Percentiles rank a stretch among this genome's conserved stretches.
phyloP scores from a whole-genome alignment of 2,329 filamentous ascomycete genomes.

The Pseudopithomyces maydicus region DNA sequence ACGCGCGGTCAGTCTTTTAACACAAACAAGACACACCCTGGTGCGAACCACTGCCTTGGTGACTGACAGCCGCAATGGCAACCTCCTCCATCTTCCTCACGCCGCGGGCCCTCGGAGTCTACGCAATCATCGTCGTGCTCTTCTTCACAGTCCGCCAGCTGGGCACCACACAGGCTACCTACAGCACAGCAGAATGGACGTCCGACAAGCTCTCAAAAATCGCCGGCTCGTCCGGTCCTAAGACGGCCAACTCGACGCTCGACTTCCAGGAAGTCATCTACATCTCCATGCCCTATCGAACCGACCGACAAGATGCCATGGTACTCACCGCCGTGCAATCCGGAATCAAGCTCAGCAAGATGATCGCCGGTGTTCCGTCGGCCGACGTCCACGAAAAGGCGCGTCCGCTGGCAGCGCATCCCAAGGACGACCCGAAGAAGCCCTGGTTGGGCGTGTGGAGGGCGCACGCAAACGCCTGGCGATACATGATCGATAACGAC shows the following conservation, averaged over 20 bases:
- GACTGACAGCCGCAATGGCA: background rate
- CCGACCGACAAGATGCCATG: conserved; percentile 14
- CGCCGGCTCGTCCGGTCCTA: background rate
- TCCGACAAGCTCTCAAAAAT: background rate
- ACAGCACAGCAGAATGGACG: conserved; percentile 5
- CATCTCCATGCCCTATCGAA: conserved; percentile 13
- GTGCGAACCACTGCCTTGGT: too few relatives aligned
- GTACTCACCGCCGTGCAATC: conserved; percentile 10
- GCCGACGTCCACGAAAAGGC: conserved; percentile 8
- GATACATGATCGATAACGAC: conserved; percentile 17
- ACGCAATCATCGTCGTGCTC: conserved; percentile 3
- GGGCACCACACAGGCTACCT: conserved; percentile 1
- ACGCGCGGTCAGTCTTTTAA: too few relatives aligned
- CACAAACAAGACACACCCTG: too few relatives aligned
- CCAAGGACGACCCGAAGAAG: conserved; percentile 5
- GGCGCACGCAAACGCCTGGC: conserved; percentile 16
- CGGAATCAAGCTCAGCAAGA: conserved; percentile 12
- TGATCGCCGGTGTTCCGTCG: conserved; percentile 9
- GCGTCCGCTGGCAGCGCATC: conserved; percentile 4
- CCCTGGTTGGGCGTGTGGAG: conserved; percentile 12
- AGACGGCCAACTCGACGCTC: conserved; percentile 12
- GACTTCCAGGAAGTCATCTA: conserved; percentile 14
- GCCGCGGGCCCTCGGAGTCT: conserved; percentile 3
- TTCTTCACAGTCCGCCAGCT: conserved; percentile 7
- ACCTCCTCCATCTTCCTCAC: conserved; percentile 5